phyloP scores from a whole-genome alignment of 345 rosid species.

The Conringia planisiliqua region DNA sequence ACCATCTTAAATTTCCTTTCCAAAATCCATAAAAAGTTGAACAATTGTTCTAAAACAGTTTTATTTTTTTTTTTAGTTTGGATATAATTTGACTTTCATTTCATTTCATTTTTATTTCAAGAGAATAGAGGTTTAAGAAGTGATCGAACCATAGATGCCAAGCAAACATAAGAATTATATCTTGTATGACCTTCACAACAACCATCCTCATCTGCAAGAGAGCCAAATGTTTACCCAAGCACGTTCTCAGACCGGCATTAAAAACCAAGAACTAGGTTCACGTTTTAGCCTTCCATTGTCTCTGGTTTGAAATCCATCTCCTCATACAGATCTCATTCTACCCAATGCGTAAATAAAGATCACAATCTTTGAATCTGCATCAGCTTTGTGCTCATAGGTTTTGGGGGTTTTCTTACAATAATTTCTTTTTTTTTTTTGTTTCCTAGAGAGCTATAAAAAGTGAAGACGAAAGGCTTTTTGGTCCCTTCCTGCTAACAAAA shows the following conservation, averaged over 20 bases:
- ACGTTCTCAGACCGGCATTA: conserved; percentile 21
- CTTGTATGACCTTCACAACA: background rate
- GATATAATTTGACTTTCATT: too few relatives aligned
- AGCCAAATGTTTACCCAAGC: conserved; percentile 24
- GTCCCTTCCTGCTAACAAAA: conserved; percentile 42
- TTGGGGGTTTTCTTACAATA: too few relatives aligned
- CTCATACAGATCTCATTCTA: conserved; percentile 42
- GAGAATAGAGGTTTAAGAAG: too few relatives aligned
- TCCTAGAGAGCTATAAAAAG: background rate
- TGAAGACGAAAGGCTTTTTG: background rate
- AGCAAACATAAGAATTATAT: background rate
- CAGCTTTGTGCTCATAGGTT: conserved; percentile 30
- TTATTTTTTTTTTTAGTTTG: too few relatives aligned
- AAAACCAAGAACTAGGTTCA: conserved; percentile 24
- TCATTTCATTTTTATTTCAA: too few relatives aligned
- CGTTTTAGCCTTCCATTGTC: background rate
- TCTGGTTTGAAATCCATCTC: conserved; percentile 46
- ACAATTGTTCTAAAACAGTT: too few relatives aligned
- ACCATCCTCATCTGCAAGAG: conserved; percentile 22
- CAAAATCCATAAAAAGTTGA: too few relatives aligned
- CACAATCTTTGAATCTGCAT: background rate
- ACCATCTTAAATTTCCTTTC: too few relatives aligned
- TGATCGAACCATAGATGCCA: too few relatives aligned
- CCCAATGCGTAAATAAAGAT: conserved; percentile 17
- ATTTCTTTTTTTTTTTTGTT: too few relatives aligned